These are phyloP conservation scores for Coniella vitis DNA, from an alignment of 2,329 filamentous ascomycete genomes.

Conservation along the genomic window DNA sequence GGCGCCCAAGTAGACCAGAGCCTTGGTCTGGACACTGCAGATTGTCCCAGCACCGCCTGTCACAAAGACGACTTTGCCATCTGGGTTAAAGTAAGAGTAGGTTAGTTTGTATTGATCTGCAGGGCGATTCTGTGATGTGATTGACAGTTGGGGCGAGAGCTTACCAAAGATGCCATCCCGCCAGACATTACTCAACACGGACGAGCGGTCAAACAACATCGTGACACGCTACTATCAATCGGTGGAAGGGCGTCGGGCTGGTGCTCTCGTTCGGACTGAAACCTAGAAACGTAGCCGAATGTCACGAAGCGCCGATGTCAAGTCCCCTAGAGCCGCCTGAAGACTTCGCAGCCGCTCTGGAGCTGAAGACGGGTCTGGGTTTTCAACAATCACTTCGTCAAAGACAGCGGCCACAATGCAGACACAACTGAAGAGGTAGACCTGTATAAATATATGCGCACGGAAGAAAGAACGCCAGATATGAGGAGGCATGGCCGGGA, in stretches of 20 bases:
- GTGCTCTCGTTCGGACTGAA: no score
- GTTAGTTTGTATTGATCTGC: no score
- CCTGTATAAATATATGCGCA: slow-evolving; percentile 3
- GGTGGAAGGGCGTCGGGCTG: no score
- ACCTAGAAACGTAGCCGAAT: no score
- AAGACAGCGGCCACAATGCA: slow-evolving; percentile 7
- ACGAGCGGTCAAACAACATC: slow-evolving; percentile 32
- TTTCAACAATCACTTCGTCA: slow-evolving; percentile 6
- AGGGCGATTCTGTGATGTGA: neutral
- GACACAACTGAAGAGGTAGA: slow-evolving; percentile 11
- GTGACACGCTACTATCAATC: neutral
- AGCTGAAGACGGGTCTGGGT: neutral
- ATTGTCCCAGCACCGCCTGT: slow-evolving; percentile 92
- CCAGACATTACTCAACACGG: slow-evolving; percentile 80
- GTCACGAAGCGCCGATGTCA: no score
- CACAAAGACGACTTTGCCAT: slow-evolving; percentile 85
- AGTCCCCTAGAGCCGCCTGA: no score
- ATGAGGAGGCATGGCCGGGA: slow-evolving; percentile 1
- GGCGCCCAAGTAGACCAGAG: slow-evolving; percentile 83
- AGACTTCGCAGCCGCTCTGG: no score
- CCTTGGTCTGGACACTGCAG: slow-evolving; percentile 88
- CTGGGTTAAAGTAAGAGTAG: no score
- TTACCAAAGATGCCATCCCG: slow-evolving; percentile 79
- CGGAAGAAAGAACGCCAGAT: slow-evolving; percentile 2
- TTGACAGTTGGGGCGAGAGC: slow-evolving; percentile 16